phyloP scores from a whole-genome alignment of 345 rosid species.

The Corymbia maculata region DNA sequence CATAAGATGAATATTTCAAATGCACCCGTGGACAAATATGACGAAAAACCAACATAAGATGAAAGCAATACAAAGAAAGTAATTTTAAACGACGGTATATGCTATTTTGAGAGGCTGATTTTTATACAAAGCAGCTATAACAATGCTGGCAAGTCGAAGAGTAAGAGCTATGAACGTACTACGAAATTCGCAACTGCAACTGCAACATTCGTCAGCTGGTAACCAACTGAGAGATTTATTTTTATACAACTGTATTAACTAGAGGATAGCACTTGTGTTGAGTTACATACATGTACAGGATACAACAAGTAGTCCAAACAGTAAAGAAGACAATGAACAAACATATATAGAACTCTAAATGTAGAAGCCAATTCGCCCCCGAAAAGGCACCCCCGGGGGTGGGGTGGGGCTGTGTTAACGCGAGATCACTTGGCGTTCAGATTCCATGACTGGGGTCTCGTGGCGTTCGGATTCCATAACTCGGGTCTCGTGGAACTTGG shows the following conservation, averaged over 20 bases:
- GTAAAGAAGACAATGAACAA: neutral
- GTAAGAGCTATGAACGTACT: neutral
- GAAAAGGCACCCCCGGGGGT: too few relatives aligned
- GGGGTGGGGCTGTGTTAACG: neutral
- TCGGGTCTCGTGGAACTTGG: slow-evolving; percentile 29
- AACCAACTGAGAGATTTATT: neutral
- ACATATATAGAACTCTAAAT: neutral
- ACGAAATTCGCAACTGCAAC: too few relatives aligned
- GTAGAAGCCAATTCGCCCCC: slow-evolving; percentile 8
- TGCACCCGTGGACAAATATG: neutral
- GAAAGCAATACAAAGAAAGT: neutral
- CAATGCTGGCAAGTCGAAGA: neutral
- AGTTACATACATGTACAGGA: neutral
- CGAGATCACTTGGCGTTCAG: neutral
- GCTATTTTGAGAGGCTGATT: too few relatives aligned
- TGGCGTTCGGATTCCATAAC: neutral
- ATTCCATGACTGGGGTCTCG: too few relatives aligned
- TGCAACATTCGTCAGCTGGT: too few relatives aligned
- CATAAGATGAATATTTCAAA: too few relatives aligned
- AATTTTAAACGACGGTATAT: neutral
- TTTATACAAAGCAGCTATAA: neutral
- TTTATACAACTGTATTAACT: neutral
- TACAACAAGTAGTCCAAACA: neutral
- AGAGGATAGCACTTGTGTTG: neutral
- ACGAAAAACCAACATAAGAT: neutral